Evolutionary conservation across 2,329 filamentous ascomycete species (phyloP).

Genomic region (Aspergillus pseudoterreus): DNA sequence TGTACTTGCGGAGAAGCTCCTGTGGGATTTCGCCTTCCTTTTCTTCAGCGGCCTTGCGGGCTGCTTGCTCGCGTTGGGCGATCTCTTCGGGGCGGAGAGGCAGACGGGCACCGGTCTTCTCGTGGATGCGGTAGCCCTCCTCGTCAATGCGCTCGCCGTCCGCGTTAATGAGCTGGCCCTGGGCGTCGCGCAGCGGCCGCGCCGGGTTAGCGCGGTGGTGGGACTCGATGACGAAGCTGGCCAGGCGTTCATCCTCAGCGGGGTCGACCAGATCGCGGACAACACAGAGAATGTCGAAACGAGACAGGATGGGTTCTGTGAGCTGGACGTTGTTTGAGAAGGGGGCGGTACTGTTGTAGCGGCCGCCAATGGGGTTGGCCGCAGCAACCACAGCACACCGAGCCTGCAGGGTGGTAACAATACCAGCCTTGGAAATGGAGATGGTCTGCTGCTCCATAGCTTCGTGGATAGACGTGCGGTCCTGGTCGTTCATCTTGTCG

Average conservation of each 20-base stretch:
- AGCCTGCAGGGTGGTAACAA: conserved; percentile 93
- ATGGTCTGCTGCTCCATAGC: conserved; percentile 99
- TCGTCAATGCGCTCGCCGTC: conserved; percentile 57
- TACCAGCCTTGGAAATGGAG: conserved; percentile 97
- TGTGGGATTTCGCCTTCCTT: conserved; percentile 76
- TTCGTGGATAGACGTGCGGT: conserved; percentile 97
- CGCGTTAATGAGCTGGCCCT: conserved; percentile 42
- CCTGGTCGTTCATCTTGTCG: conserved; percentile 99
- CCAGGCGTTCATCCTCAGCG: conserved; percentile 84
- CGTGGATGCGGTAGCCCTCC: conserved; percentile 52
- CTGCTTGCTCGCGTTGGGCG: conserved; percentile 34
- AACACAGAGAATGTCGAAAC: conserved; percentile 96
- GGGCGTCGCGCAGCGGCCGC: conserved; percentile 47
- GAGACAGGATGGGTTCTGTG: conserved; percentile 93
- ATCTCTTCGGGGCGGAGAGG: conserved; percentile 44
- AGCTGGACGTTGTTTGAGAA: conserved; percentile 96
- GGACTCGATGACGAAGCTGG: conserved; percentile 90
- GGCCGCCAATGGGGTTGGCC: conserved; percentile 91
- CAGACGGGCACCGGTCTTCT: conserved; percentile 33
- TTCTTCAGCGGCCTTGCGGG: conserved; percentile 47
- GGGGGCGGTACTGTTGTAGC: conserved; percentile 93
- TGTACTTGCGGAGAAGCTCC: conserved; percentile 90
- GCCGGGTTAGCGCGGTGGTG: conserved; percentile 84
- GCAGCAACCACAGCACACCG: conserved; percentile 95
- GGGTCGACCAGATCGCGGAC: conserved; percentile 95